Percentiles rank a stretch among this genome's conserved stretches.
These are phyloP conservation scores for Tolypocladium inflatum DNA, from an alignment of 2,329 filamentous ascomycete genomes.

Conservation along the genomic window DNA sequence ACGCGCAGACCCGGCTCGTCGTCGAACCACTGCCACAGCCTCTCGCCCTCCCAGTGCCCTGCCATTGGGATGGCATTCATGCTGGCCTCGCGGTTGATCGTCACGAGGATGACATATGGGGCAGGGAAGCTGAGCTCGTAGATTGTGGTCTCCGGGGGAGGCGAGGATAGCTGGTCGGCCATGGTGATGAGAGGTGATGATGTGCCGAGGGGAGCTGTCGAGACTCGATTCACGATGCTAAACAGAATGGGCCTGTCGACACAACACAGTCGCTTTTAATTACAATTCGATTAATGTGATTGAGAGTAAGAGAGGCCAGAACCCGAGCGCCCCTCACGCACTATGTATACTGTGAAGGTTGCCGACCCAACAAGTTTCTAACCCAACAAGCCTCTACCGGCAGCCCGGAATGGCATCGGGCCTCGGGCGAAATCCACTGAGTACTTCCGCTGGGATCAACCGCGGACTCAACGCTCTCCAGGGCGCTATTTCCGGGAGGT, in stretches of 20 bases:
- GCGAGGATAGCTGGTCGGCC: slow-evolving; percentile 5
- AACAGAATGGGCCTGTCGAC: neutral
- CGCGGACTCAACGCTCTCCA: neutral
- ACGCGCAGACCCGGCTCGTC: slow-evolving; percentile 35
- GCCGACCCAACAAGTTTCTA: neutral
- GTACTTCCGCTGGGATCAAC: neutral
- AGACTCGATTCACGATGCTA: neutral
- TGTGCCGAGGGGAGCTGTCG: neutral
- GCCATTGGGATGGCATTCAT: slow-evolving; percentile 35
- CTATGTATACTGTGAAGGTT: neutral
- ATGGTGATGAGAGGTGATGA: neutral
- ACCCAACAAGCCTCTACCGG: neutral
- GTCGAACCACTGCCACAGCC: slow-evolving; percentile 44
- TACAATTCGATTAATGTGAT: neutral
- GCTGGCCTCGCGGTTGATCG: slow-evolving; percentile 37
- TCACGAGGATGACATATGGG: slow-evolving; percentile 38
- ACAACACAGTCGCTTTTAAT: neutral
- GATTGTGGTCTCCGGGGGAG: slow-evolving; percentile 7
- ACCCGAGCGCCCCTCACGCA: neutral
- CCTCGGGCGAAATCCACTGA: neutral
- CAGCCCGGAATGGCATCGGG: neutral
- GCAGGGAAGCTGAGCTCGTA: slow-evolving; percentile 32
- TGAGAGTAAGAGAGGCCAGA: neutral
- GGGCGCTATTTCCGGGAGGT: too few relatives aligned
- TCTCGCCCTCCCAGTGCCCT: slow-evolving; percentile 38